Evolutionary conservation across 768 basidiomycete species (phyloP), one percentile per base, ranked within the genome.

Genomic region (Russula earlei): DNA sequence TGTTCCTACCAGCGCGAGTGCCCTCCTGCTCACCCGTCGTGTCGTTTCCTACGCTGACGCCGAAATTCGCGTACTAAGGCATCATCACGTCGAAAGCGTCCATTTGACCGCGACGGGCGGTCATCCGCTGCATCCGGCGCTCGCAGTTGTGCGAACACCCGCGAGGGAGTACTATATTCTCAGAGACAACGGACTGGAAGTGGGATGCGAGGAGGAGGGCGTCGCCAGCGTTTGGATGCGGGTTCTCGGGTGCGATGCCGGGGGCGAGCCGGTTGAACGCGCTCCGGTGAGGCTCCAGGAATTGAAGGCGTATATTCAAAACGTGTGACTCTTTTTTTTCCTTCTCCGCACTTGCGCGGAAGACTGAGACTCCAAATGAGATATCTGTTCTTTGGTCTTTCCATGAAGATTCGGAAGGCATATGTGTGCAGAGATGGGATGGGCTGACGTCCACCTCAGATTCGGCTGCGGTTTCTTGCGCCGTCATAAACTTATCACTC

Each of bases 201-300:
- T 90, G 14, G 87, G 87, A 7, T 75, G 72, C 52, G 87, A 91
- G 66, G 87, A 90, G 62, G 84, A 85, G 7, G 87, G 85, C 0
- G 72, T 89, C 24, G 75, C 76, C 7, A 55, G 63, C 4, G 71
- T 83, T 10, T 90, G 87, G 87, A 81, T 75, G 73, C 60, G 71
- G 47, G 63, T 87, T 38, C 51, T 89, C 11, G 69, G 72, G 1
- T 87, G 85, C 57, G 67, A 75, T 17, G 46, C 47, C 49, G 34
- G 52, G 24, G 57, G 57, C 10, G 52, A 49, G 41, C 42, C 34
- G 2, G 27, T 49, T 11, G 47, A n/a, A 22, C 52, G 24, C 33
- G 41, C 29, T 25, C 34, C 17, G 19, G 46, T 58, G 42, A 49
- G 52, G 22, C 44, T 58, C 41, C 47, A 43, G 41, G 57, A 54